Evolutionary conservation across 2,329 filamentous ascomycete species (phyloP).

Genomic region (Lecanosticta acicola): DNA sequence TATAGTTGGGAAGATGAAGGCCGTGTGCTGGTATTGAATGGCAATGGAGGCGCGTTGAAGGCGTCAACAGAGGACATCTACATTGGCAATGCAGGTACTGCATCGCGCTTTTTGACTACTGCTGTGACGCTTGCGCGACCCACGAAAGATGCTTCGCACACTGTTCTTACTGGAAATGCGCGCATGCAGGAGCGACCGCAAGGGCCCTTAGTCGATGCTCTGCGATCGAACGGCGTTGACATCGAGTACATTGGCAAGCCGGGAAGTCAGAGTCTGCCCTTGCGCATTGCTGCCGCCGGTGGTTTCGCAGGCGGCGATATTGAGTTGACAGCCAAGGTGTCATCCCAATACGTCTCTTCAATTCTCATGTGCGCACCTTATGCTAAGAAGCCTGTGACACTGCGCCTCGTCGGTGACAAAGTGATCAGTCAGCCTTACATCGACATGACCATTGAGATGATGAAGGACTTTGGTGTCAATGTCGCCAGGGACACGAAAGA

Average conservation of each 20-base stretch:
- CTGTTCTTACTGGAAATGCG: constrained; percentile 83
- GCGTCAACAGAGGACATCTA: constrained; percentile 76
- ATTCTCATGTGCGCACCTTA: constrained; percentile 96
- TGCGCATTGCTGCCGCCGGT: constrained; percentile 73
- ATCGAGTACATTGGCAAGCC: constrained; percentile 81
- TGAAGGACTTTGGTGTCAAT: constrained; percentile 80
- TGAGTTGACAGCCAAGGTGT: constrained; percentile 88
- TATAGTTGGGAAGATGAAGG: constrained; percentile 94
- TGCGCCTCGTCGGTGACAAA: constrained; percentile 89
- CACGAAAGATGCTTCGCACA: constrained; percentile 56
- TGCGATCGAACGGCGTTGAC: constrained; percentile 78
- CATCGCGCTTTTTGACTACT: constrained; percentile 89
- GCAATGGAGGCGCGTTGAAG: constrained; percentile 78
- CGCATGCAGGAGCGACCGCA: constrained; percentile 96
- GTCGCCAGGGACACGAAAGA: constrained; percentile 73
- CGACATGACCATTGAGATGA: constrained; percentile 98
- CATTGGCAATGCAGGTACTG: constrained; percentile 92
- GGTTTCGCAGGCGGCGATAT: constrained; percentile 84
- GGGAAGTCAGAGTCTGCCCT: constrained; percentile 75
- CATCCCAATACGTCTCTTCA: constrained; percentile 98
- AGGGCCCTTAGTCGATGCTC: constrained; percentile 83
- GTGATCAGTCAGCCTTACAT: constrained; percentile 97
- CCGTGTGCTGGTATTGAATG: constrained; percentile 81
- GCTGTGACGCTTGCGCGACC: constrained; percentile 78
- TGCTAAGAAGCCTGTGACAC: constrained; percentile 85